Base-by-base conservation (phyloP, 345 rosid species). In the Syzygium aromaticum region DNA sequence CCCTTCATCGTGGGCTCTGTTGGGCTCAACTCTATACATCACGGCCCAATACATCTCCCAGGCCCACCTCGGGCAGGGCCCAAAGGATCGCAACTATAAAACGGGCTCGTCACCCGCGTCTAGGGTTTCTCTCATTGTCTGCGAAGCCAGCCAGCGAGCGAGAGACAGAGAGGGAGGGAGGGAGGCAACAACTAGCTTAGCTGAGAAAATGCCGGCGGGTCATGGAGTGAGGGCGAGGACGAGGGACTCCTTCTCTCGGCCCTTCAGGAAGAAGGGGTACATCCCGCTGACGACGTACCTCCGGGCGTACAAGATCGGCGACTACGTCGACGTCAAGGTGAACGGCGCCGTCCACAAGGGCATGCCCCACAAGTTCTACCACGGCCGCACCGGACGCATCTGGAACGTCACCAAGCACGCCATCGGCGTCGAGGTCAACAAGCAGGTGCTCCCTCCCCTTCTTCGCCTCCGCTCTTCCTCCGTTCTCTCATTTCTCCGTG, bases 321-420 rank as follows among this genome's bases (percentile, higher is more conserved):
- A 95, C 28, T 92, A 93, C 90, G 98, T 96, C 30, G 98, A 96
- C 84, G 87, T 96, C 86, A 95, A 96, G 89, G 98, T 96, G 52
- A 96, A 96, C 77, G 98, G 98, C 87, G 96, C 98, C 87, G 87
- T 96, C 85, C 98, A 96, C 90, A 96, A 96, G 92, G 98, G 98
- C 52, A 96, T 96, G 98, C 98, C 98, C 56, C 98, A 95, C 90
- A 96, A 96, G 92, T 96, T 95, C 92, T 96, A 86, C 80, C 90
- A 88, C 84, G 98, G 98, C 13, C 98, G 98, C 87, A 96, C 98
- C 52, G 98, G 98, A 17, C 93, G 94, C 52, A 90, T 96, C 91
- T 96, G 98, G 98, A 96, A 96, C 84, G 96, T 96, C 46, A 96
- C 97, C 92, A 96, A 96, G 82, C 98, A 96, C 19, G 96, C 98